Conservation (phyloP, 2,329 filamentous ascomycete species). For the Beauveria sp. region DNA sequence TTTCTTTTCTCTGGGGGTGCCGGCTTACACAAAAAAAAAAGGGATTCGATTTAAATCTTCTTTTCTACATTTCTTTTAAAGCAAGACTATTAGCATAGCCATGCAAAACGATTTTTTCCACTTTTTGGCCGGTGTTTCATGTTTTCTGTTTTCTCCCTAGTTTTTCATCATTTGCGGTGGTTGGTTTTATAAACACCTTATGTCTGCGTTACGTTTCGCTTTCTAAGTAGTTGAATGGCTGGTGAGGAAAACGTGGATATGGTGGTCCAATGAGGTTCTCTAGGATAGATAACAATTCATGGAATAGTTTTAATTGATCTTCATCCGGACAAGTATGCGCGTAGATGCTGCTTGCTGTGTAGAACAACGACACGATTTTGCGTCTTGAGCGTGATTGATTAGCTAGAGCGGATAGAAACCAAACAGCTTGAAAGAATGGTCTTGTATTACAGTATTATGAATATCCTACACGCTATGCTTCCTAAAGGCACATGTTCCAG, state of each 20-base stretch:
- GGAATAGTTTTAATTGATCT: no score
- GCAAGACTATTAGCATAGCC: constrained; percentile 6
- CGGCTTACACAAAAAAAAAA: not conserved
- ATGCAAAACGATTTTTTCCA: not conserved
- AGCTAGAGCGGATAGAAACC: not conserved
- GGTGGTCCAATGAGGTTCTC: no score
- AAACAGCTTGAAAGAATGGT: not conserved
- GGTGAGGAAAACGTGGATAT: no score
- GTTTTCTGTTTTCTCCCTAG: not conserved
- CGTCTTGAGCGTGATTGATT: not conserved
- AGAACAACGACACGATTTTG: not conserved
- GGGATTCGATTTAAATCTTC: not conserved
- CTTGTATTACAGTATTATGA: not conserved
- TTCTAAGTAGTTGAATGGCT: no score
- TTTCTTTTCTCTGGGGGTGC: not conserved
- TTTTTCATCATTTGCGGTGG: not conserved
- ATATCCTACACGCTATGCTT: not conserved
- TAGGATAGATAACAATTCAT: no score
- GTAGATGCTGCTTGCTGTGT: no score
- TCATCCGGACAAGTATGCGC: no score
- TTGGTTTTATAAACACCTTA: not conserved
- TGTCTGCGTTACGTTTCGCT: not conserved
- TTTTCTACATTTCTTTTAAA: not conserved
- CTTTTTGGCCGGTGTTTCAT: not conserved
- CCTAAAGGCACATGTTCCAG: not conserved